These are phyloP conservation scores for Sphaerostilbella broomeana DNA, from an alignment of 2,329 filamentous ascomycete genomes.

Conservation along the genomic window DNA sequence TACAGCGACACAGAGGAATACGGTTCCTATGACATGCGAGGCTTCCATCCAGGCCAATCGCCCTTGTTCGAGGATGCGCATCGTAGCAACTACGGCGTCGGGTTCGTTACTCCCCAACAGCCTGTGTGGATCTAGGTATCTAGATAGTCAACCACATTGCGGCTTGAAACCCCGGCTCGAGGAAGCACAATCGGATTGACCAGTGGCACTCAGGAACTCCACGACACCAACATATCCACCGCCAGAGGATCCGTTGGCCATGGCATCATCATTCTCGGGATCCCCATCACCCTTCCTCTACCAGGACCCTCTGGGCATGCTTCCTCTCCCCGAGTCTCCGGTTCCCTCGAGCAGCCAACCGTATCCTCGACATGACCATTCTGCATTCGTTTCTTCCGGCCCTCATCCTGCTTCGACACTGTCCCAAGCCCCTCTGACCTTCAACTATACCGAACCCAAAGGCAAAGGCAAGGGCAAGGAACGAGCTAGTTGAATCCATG, in stretches of 20 bases:
- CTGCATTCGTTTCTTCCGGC: conserved; percentile 28
- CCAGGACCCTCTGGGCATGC: conserved; percentile 37
- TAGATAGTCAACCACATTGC: conserved; percentile 32
- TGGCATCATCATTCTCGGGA: conserved; percentile 31
- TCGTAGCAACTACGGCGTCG: conserved; percentile 37
- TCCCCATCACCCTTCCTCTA: conserved; percentile 40
- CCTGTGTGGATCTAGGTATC: conserved; percentile 52
- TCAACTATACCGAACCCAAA: conserved; percentile 10
- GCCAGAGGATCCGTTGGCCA: conserved; percentile 34
- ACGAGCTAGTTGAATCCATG: conserved; percentile 24
- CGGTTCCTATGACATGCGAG: conserved; percentile 40
- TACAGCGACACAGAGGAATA: conserved; percentile 59
- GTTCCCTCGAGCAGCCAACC: conserved; percentile 28
- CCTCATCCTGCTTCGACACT: conserved; percentile 32
- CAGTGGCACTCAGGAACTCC: conserved; percentile 45
- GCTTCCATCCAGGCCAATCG: conserved; percentile 38
- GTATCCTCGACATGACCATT: conserved; percentile 34
- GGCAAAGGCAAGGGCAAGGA: conserved; percentile 30
- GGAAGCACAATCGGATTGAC: conserved; percentile 48
- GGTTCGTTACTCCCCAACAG: conserved; percentile 59
- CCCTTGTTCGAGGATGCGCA: conserved; percentile 39
- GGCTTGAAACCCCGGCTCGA: conserved; percentile 25
- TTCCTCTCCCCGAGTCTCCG: conserved; percentile 41
- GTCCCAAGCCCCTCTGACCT: conserved; percentile 26
- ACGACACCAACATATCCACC: conserved; percentile 40